A percentile compares a stretch with the other conserved stretches of the same genome.
Conservation (phyloP, 2,329 filamentous ascomycete species). For the Talaromyces atroroseus region DNA sequence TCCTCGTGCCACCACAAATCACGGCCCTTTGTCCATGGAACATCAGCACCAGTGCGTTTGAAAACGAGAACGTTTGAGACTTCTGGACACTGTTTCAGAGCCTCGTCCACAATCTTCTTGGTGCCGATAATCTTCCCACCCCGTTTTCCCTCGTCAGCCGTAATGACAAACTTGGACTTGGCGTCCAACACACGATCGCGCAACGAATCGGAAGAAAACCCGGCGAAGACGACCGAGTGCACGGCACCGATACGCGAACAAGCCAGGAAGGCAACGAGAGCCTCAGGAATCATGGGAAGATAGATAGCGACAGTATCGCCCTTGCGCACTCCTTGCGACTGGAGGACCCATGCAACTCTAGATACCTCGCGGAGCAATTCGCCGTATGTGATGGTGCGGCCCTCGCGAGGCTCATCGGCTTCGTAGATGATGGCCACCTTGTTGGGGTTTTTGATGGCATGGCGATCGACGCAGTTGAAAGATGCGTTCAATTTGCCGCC, state of each 20-base stretch:
- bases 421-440: constrained; percentile 98
- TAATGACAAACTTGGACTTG: constrained; percentile 88
- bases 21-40: constrained; percentile 82
- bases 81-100: constrained; percentile 89
- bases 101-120: constrained; percentile 98
- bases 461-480: constrained; percentile 95
- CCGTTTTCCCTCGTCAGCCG: constrained; percentile 94
- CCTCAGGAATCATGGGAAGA: constrained; percentile 97
- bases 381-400: constrained; percentile 84
- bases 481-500: constrained; percentile 92
- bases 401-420: constrained; percentile 82
- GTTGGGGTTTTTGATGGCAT: constrained; percentile 90
- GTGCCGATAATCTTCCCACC: constrained; percentile 96
- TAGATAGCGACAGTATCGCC: constrained; percentile 97
- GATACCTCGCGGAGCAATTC: constrained; percentile 92
- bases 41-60: constrained; percentile 89
- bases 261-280: constrained; percentile 82
- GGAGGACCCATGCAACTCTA: constrained; percentile 77
- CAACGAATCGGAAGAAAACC: constrained; percentile 93
- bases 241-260: constrained; percentile 89
- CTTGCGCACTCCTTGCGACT: constrained; percentile 93
- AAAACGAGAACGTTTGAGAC: constrained; percentile 82
- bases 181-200: constrained; percentile 92
- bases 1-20: constrained; percentile 99
- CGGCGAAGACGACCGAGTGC: constrained; percentile 96